Conservation (phyloP, 2,329 filamentous ascomycete species). For the Madurella mycetomatis region DNA sequence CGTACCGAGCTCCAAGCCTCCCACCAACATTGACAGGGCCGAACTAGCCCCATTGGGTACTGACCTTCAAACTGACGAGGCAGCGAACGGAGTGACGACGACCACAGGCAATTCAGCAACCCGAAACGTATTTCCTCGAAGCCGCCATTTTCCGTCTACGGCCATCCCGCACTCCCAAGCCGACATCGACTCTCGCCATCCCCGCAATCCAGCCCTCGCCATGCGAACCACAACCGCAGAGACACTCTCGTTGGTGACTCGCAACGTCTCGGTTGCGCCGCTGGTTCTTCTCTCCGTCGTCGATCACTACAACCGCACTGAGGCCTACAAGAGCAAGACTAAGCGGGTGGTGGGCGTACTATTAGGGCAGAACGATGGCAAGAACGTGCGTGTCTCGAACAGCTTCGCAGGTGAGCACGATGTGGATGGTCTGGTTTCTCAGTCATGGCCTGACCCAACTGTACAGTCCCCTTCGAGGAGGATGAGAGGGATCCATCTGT, state of each 20-base stretch:
- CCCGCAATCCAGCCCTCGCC: constrained; percentile 20
- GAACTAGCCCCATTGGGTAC: constrained; percentile 24
- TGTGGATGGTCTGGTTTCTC: constrained; percentile 23
- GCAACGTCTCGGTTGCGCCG: constrained; percentile 94
- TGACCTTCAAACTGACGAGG: constrained; percentile 25
- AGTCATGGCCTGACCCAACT: constrained; percentile 7
- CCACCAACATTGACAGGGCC: constrained; percentile 7
- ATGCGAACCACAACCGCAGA: constrained; percentile 98
- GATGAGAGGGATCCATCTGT: constrained; percentile 98
- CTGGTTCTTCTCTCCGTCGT: constrained; percentile 95
- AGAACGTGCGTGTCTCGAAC: constrained; percentile 95
- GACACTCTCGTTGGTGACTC: constrained; percentile 88
- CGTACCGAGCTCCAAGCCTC: neutral
- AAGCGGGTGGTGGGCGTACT: constrained; percentile 91
- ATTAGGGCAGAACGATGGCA: constrained; percentile 91
- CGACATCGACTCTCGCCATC: neutral
- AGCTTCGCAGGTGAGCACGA: constrained; percentile 80
- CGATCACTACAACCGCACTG: constrained; percentile 95
- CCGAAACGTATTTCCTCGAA: constrained; percentile 5
- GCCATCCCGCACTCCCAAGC: constrained; percentile 1
- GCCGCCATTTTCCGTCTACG: constrained; percentile 4
- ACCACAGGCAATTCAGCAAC: constrained; percentile 10
- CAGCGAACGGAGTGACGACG: constrained; percentile 28
- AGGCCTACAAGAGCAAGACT: constrained; percentile 76
- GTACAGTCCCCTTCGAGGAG: constrained; percentile 90